Evolutionary conservation across 768 basidiomycete genomes (phyloP).

Genomic region (Russula olivacea): DNA sequence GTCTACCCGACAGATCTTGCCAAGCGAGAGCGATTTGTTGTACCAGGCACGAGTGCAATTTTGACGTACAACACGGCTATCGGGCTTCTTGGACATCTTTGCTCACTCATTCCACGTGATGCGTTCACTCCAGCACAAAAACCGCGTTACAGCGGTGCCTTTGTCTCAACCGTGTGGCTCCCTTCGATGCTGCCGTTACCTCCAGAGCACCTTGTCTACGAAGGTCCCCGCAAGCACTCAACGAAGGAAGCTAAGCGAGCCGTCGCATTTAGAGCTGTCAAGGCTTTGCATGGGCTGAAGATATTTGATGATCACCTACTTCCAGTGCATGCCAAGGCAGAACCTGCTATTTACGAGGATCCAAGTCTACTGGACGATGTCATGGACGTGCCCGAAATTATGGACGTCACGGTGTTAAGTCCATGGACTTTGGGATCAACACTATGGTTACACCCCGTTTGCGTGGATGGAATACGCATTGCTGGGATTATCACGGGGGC

Average conservation of each 20-base stretch:
- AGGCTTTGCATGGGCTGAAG: conserved; percentile 57
- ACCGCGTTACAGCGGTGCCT: conserved; percentile 61
- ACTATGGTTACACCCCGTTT: conserved; percentile 60
- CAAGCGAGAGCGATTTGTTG: conserved; percentile 66
- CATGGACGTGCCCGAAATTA: conserved; percentile 43
- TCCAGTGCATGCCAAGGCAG: conserved; percentile 52
- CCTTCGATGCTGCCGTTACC: conserved; percentile 63
- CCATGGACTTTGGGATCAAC: conserved; percentile 56
- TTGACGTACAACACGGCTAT: conserved; percentile 76
- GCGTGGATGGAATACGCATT: conserved; percentile 42
- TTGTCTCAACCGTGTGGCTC: conserved; percentile 50
- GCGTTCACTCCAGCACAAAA: conserved; percentile 53
- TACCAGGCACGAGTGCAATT: conserved; percentile 66
- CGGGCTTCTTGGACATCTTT: conserved; percentile 65
- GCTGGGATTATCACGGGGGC: conserved; percentile 69
- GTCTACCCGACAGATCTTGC: conserved; percentile 51
- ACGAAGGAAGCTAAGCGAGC: conserved; percentile 82
- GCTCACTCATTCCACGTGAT: conserved; percentile 70
- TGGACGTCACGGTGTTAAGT: conserved; percentile 57
- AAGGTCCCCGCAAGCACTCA: conserved; percentile 54
- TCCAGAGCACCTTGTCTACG: conserved; percentile 45
- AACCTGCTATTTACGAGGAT: conserved; percentile 49
- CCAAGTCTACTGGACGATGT: conserved; percentile 41
- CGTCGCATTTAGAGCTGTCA: conserved; percentile 74
- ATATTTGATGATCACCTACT: conserved; percentile 81